Conservation (phyloP, 345 rosid species). For the Eutrema yunnanense region DNA sequence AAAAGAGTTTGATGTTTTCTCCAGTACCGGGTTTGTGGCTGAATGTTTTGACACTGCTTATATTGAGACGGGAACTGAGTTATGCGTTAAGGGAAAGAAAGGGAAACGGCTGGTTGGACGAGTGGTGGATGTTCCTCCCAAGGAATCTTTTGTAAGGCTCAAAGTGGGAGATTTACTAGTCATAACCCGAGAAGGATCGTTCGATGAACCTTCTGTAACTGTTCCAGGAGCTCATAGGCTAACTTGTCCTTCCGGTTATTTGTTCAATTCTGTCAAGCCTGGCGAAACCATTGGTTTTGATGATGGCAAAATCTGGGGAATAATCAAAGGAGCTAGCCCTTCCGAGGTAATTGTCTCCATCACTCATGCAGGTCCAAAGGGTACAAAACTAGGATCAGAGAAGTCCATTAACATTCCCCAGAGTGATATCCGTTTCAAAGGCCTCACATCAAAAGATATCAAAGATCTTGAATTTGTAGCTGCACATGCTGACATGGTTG, state of each 20-base stretch:
- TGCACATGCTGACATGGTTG: constrained; percentile 67
- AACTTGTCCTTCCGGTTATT: constrained; percentile 51
- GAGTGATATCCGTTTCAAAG: constrained; percentile 51
- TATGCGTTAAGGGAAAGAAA: constrained; percentile 44
- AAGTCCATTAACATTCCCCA: constrained; percentile 66
- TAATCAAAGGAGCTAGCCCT: constrained; percentile 45
- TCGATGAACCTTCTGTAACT: constrained; percentile 22
- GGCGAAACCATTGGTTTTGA: constrained; percentile 64
- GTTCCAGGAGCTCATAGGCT: constrained; percentile 39
- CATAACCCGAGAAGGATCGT: constrained; percentile 39
- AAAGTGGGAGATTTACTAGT: constrained; percentile 57
- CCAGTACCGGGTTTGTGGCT: constrained; percentile 48
- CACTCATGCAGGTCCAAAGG: constrained; percentile 51
- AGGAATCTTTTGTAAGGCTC: constrained; percentile 43
- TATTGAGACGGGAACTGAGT: constrained; percentile 47
- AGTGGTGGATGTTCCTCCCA: constrained; percentile 55
- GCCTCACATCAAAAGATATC: constrained; percentile 65
- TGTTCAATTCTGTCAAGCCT: constrained; percentile 56
- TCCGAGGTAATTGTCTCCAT: constrained; percentile 57
- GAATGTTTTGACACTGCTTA: constrained; percentile 55
- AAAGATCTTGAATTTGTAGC: constrained; percentile 59
- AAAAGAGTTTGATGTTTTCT: constrained; percentile 40
- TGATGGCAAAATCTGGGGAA: constrained; percentile 68
- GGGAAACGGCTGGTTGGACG: constrained; percentile 36
- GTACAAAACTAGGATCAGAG: constrained; percentile 63